Evolutionary conservation across 495 filamentous ascomycete species (phyloP).

Genomic region (Margaritispora aquatica): DNA sequence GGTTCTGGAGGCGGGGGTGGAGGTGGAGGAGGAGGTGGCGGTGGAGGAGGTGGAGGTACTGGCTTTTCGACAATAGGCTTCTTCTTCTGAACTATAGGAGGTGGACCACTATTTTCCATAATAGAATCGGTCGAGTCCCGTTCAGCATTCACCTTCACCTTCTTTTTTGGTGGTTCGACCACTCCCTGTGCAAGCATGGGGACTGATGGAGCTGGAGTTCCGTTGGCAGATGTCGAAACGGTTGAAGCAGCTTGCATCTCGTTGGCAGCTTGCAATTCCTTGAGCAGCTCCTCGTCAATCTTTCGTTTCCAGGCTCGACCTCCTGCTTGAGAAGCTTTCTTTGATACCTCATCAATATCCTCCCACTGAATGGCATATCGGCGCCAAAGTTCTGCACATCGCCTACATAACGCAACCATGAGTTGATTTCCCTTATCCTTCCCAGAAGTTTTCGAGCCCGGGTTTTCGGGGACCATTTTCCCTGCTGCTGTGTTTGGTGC

Average conservation of each 20-base stretch:
- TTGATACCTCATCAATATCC: constrained; percentile 86
- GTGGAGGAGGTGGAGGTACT: too few relatives aligned
- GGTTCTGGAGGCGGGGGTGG: constrained; percentile 55
- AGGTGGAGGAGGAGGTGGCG: constrained; percentile 33
- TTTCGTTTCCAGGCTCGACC: constrained; percentile 81
- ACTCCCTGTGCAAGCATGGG: constrained; percentile 2
- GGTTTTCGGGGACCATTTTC: constrained; percentile 62
- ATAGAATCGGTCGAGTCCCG: constrained; percentile 31
- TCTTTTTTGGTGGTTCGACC: constrained; percentile 49
- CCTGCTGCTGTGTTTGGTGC: constrained; percentile 74
- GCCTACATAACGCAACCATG: constrained; percentile 77
- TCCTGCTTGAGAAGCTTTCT: constrained; percentile 77
- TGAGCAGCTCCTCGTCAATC: constrained; percentile 85
- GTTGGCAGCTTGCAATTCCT: constrained; percentile 57
- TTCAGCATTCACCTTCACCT: constrained; percentile 34
- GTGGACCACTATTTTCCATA: constrained; percentile 1
- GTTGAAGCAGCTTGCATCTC: constrained; percentile 29
- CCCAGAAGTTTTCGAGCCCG: constrained; percentile 48
- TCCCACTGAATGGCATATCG: constrained; percentile 96
- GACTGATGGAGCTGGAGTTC: constrained; percentile 19
- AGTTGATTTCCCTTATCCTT: constrained; percentile 73
- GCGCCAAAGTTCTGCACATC: constrained; percentile 88
- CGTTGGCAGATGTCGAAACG: constrained; percentile 12
- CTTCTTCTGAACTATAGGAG: constrained; percentile 47
- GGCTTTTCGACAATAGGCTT: constrained; percentile 56